Conservation (phyloP, 2,329 filamentous ascomycete species). For the Lachnellula subtilissima region DNA sequence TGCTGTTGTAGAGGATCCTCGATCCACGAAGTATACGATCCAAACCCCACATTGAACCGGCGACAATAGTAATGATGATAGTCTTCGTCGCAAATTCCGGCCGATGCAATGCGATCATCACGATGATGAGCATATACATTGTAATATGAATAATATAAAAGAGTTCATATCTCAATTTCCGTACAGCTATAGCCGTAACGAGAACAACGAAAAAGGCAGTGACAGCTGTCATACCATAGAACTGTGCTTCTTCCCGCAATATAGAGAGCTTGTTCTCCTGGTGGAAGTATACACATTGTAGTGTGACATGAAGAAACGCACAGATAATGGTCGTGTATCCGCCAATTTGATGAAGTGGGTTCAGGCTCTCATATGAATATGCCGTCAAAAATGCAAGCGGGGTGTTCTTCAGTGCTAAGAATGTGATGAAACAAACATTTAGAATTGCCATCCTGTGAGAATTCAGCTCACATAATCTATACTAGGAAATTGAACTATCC, state of each 20-base stretch:
- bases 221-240: conserved; percentile 43
- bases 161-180: conserved; percentile 47
- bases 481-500: conserved; percentile 18
- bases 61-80: conserved; percentile 39
- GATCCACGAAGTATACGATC: conserved; percentile 46
- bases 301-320: conserved; percentile 42
- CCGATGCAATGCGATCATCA: conserved; percentile 48
- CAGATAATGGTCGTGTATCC: conserved; percentile 46
- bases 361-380: conserved; percentile 55
- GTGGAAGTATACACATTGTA: conserved; percentile 5
- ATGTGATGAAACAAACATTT: conserved; percentile 49
- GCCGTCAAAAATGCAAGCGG: conserved; percentile 49
- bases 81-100: conserved; percentile 39
- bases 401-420: conserved; percentile 55
- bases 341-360: conserved; percentile 50
- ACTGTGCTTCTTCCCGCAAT: conserved; percentile 21
- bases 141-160: conserved; percentile 51
- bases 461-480: conserved; percentile 20
- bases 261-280: conserved; percentile 36
- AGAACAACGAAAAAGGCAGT: conserved; percentile 42
- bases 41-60: conserved; percentile 44
- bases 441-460: conserved; percentile 39
- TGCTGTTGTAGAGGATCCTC: conserved; percentile 41
- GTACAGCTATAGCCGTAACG: conserved; percentile 38
- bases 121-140: conserved; percentile 45